These are phyloP conservation scores for Phragmites australis DNA, from an alignment of 176 grass and related monocot species.

Conservation along the genomic window DNA sequence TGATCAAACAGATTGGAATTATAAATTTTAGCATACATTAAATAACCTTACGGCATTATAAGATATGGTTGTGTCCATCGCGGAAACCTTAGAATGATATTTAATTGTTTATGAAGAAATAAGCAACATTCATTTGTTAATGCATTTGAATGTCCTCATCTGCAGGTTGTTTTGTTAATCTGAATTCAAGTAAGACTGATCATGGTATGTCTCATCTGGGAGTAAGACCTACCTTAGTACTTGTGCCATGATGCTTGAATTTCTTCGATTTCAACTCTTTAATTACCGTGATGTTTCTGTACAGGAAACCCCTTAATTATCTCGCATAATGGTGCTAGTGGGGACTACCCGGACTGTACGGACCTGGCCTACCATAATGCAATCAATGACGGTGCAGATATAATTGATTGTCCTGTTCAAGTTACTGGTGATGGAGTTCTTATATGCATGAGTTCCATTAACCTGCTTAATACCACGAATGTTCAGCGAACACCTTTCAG, in stretches of 20 bases:
- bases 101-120: not conserved
- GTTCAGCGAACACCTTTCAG: constrained; percentile 52
- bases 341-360: constrained; percentile 80
- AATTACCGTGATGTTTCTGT: constrained; percentile 17
- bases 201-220: constrained; percentile 66
- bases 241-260: not conserved
- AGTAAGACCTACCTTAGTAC: constrained; percentile 9
- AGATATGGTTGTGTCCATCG: not conserved
- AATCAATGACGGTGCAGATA: constrained; percentile 66
- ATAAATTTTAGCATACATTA: not conserved
- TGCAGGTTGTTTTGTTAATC: constrained; percentile 78
- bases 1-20: constrained; percentile 1
- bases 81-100: not conserved
- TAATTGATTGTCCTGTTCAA: constrained; percentile 89
- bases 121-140: not conserved
- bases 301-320: constrained; percentile 70
- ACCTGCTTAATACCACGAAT: constrained; percentile 53
- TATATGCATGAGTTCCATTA: constrained; percentile 88
- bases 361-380: constrained; percentile 70
- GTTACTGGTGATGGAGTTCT: constrained; percentile 57
- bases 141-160: constrained; percentile 36
- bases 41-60: not conserved
- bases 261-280: constrained; percentile 1
- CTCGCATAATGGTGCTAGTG: constrained; percentile 82
- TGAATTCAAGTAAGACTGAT: constrained; percentile 47